These are phyloP conservation scores for Diutina sp. DNA, from an alignment of 1,139 yeast genomes.

Conservation along the genomic window DNA sequence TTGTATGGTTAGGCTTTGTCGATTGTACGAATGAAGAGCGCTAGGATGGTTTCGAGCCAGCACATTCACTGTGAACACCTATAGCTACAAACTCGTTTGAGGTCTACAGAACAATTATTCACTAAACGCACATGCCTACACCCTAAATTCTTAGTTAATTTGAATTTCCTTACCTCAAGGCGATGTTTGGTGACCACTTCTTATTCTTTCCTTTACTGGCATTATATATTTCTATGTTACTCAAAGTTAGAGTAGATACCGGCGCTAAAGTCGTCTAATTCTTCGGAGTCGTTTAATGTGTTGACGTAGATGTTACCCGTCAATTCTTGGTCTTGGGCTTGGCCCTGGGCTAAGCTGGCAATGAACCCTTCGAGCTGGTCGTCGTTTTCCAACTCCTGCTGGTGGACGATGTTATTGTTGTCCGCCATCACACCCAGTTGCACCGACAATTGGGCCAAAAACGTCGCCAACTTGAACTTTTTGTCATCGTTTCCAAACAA, in stretches of 20 bases:
- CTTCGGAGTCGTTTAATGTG: slow-evolving; percentile 42
- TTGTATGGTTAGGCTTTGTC: too few relatives aligned
- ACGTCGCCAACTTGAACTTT: slow-evolving; percentile 49
- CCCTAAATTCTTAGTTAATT: too few relatives aligned
- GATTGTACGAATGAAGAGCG: too few relatives aligned
- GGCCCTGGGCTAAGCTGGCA: background rate
- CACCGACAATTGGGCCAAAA: slow-evolving; percentile 53
- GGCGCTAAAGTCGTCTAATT: slow-evolving; percentile 80
- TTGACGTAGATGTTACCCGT: slow-evolving; percentile 30
- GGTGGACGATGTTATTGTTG: slow-evolving; percentile 12
- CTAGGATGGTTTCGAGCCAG: too few relatives aligned
- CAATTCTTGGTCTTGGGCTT: background rate
- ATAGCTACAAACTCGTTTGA: too few relatives aligned
- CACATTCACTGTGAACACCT: too few relatives aligned
- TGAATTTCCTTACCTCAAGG: too few relatives aligned
- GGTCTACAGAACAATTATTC: too few relatives aligned
- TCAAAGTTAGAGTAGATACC: slow-evolving; percentile 81
- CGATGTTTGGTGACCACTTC: too few relatives aligned
- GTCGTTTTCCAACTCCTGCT: slow-evolving; percentile 9
- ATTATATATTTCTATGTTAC: slow-evolving; percentile 5
- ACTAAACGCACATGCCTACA: too few relatives aligned
- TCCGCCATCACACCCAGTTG: slow-evolving; percentile 49
- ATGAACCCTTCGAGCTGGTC: slow-evolving; percentile 13
- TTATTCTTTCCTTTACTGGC: background rate
- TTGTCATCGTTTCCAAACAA: slow-evolving; percentile 6